A percentile compares a stretch with the other conserved stretches of the same genome.
Evolutionary conservation across 306 rosid species (phyloP).

Genomic region (Arachis hypogaea): DNA sequence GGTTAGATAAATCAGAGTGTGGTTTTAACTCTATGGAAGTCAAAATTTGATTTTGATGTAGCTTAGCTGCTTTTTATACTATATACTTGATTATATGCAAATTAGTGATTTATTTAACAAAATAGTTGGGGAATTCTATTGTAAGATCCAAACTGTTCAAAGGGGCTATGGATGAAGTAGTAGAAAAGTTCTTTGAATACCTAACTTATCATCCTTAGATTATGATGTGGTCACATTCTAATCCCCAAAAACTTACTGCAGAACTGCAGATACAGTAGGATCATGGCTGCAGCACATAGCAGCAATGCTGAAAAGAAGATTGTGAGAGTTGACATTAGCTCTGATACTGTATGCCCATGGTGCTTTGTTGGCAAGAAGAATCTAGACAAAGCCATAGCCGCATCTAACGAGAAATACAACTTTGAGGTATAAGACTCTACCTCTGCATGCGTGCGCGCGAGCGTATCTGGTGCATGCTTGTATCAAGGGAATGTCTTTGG

Average conservation of each 20-base stretch:
- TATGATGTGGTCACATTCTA: too few species aligned
- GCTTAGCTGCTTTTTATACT: not conserved
- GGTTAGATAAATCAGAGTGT: not conserved
- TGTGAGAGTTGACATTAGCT: constrained; percentile 65
- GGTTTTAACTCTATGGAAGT: constrained; percentile 12
- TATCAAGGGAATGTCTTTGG: not conserved
- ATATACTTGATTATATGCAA: not conserved
- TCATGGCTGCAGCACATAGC: constrained; percentile 57
- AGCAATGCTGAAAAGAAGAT: constrained; percentile 56
- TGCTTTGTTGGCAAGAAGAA: constrained; percentile 84
- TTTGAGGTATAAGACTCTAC: constrained; percentile 60
- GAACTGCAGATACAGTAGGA: constrained; percentile 46
- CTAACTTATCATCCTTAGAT: too few species aligned
- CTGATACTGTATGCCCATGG: constrained; percentile 94
- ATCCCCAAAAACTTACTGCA: not conserved
- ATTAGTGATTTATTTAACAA: constrained; percentile 3
- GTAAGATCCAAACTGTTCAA: not conserved
- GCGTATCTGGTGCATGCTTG: not conserved
- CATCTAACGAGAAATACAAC: constrained; percentile 65
- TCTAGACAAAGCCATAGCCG: constrained; percentile 78
- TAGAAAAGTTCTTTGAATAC: too few species aligned
- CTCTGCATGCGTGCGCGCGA: not conserved
- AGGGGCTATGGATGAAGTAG: not conserved
- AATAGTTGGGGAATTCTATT: constrained; percentile 7
- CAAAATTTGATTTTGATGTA: constrained; percentile 3